These are phyloP conservation scores for Thielaviopsis ethacetica DNA, from an alignment of 2,329 filamentous ascomycete species.

Conservation along the genomic window DNA sequence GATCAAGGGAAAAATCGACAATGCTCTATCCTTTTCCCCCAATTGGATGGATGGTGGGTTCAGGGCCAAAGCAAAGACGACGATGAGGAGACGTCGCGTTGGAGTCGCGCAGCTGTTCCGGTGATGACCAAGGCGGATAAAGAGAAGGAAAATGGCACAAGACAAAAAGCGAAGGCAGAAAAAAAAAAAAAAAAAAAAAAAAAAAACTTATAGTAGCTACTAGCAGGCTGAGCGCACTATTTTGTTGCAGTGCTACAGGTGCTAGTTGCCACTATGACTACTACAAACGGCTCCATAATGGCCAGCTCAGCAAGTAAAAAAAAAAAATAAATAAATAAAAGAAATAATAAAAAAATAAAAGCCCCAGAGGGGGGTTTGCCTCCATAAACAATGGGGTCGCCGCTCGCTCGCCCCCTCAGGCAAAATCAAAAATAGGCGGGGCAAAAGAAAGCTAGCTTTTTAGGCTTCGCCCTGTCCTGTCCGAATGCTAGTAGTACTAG, in stretches of 20 bases:
- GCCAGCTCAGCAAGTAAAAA: background rate
- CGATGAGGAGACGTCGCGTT: slow-evolving; percentile 8
- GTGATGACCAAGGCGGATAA: background rate
- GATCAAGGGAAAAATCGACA: background rate
- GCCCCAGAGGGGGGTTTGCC: too few species aligned
- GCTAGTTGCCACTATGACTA: too few species aligned
- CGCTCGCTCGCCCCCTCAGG: too few species aligned
- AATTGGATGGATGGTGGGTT: background rate
- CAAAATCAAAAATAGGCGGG: too few species aligned
- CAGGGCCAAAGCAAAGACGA: background rate
- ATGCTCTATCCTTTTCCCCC: background rate
- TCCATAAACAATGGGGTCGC: too few species aligned
- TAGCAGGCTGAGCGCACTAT: background rate
- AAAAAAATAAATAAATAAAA: background rate
- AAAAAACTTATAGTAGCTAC: background rate
- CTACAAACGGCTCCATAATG: background rate
- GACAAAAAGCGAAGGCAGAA: background rate
- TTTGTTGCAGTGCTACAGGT: too few species aligned
- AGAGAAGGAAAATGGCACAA: background rate
- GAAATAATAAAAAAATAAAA: too few species aligned
- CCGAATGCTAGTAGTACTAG: too few species aligned
- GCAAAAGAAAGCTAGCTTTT: too few species aligned
- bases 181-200: background rate
- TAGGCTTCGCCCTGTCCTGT: too few species aligned
- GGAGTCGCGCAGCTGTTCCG: background rate